These are phyloP conservation scores for Delonix regia DNA, from an alignment of 306 rosid genomes.

Conservation along the genomic window DNA sequence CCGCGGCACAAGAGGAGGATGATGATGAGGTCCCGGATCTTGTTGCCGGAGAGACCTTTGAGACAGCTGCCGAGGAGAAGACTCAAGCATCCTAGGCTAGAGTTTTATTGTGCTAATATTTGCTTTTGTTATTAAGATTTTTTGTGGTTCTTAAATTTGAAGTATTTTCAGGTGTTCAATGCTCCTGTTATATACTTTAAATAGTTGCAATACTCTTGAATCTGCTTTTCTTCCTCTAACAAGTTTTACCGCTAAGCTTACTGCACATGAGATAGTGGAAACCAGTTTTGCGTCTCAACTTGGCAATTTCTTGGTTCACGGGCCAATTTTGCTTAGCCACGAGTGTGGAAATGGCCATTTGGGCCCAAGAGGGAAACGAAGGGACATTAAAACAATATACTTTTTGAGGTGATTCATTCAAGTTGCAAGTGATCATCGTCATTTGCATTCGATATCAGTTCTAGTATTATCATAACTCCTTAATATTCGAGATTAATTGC, in stretches of 20 bases:
- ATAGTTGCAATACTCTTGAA: constrained; percentile 39
- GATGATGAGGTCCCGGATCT: constrained; percentile 95
- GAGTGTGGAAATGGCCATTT: neutral
- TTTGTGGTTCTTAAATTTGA: constrained; percentile 20
- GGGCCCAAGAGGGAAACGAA: neutral
- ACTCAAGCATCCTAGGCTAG: constrained; percentile 54
- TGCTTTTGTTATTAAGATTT: constrained; percentile 31
- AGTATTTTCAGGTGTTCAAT: constrained; percentile 48
- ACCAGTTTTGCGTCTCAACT: neutral
- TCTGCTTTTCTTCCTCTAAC: constrained; percentile 34
- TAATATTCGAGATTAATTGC: neutral
- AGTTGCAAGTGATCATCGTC: neutral
- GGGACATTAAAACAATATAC: neutral
- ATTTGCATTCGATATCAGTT: neutral
- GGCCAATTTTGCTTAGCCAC: neutral
- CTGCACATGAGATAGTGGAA: neutral
- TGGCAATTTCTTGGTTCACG: neutral
- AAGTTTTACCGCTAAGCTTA: neutral
- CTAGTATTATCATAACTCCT: neutral
- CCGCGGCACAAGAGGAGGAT: constrained; percentile 54
- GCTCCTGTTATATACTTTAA: constrained; percentile 42
- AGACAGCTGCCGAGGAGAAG: constrained; percentile 85
- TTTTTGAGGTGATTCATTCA: neutral
- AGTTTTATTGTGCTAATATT: constrained; percentile 52
- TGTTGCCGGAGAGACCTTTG: constrained; percentile 85